phyloP scores from a whole-genome alignment of 1,284 basidiomycete genomes.

The Cutaneotrichosporon sp. region DNA sequence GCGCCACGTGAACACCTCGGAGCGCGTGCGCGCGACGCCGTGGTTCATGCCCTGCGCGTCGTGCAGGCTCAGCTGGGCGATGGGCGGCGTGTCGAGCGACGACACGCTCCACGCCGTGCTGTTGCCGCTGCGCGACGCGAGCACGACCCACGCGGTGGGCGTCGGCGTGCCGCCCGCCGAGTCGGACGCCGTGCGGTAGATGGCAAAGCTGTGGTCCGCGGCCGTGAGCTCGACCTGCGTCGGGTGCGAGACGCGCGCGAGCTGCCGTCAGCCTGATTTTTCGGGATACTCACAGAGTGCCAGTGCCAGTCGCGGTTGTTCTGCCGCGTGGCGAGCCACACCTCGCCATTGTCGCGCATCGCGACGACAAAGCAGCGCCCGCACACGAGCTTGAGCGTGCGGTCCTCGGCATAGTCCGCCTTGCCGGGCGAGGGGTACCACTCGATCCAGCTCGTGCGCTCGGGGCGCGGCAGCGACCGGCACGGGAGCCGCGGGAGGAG shows the following conservation, averaged over 20 bases:
- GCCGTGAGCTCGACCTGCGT: slow-evolving; percentile 1
- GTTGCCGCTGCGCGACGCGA: background rate
- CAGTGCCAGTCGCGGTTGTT: background rate
- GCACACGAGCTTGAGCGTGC: slow-evolving; percentile 2
- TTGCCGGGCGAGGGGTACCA: slow-evolving; percentile 1
- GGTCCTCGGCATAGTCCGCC: background rate
- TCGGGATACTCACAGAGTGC: background rate
- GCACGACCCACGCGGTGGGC: background rate
- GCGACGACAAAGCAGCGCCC: slow-evolving; percentile 5
- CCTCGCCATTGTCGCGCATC: slow-evolving; percentile 6
- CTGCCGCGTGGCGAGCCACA: background rate
- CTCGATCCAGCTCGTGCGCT: slow-evolving; percentile 6
- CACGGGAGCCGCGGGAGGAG: background rate
- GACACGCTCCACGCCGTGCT: slow-evolving; percentile 3
- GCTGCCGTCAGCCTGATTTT: background rate
- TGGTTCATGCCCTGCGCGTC: slow-evolving; percentile 5
- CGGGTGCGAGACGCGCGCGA: background rate
- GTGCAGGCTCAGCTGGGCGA: slow-evolving; percentile 2
- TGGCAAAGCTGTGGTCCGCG: background rate
- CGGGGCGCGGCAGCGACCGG: background rate
- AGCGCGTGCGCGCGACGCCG: slow-evolving; percentile 4
- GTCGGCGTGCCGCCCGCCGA: background rate
- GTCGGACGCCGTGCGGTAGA: background rate
- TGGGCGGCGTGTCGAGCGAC: background rate
- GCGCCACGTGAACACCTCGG: slow-evolving; percentile 2